Conservation (phyloP, 108 stramenopile genomes). For the Seminavis robusta region DNA sequence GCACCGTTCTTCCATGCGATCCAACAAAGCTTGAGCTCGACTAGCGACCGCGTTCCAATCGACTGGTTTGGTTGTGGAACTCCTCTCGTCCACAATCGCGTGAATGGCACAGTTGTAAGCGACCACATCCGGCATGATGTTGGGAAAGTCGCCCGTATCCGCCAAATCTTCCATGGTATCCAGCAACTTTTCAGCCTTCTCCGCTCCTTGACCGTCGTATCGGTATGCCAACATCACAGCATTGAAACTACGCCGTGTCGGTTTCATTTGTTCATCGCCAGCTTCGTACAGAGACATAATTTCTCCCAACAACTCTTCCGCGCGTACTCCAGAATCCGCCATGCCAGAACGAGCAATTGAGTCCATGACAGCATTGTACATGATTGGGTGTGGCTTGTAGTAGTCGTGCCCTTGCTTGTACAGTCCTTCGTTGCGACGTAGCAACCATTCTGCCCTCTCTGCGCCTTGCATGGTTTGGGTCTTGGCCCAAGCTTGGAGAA, state of each 20-base stretch:
- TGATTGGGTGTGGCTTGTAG: conserved; percentile 37
- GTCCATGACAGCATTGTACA: conserved; percentile 48
- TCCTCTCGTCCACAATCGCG: conserved; percentile 5
- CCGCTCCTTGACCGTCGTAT: neutral
- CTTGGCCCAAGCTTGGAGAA: conserved; percentile 34
- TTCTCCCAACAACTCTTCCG: conserved; percentile 42
- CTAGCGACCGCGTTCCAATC: conserved; percentile 7
- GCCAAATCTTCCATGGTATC: conserved; percentile 6
- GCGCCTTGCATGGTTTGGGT: conserved; percentile 17
- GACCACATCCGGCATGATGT: conserved; percentile 4
- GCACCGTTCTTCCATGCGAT: conserved; percentile 11
- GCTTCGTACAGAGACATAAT: conserved; percentile 33
- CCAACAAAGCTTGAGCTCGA: conserved; percentile 19
- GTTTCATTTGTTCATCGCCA: conserved; percentile 33
- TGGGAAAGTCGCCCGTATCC: neutral
- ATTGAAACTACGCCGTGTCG: conserved; percentile 50
- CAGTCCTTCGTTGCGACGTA: conserved; percentile 25
- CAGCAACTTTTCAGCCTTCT: conserved; percentile 7
- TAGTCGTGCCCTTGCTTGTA: conserved; percentile 26
- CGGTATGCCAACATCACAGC: conserved; percentile 37
- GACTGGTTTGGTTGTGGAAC: too few species aligned
- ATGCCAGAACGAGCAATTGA: conserved; percentile 44
- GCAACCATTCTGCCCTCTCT: conserved; percentile 11
- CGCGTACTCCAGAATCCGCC: conserved; percentile 32
- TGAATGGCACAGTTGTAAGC: conserved; percentile 9